Evolutionary conservation across 2,329 filamentous ascomycete species (phyloP), one percentile per base, ranked within the genome.

Genomic region (Pseudogymnoascus sp.): DNA sequence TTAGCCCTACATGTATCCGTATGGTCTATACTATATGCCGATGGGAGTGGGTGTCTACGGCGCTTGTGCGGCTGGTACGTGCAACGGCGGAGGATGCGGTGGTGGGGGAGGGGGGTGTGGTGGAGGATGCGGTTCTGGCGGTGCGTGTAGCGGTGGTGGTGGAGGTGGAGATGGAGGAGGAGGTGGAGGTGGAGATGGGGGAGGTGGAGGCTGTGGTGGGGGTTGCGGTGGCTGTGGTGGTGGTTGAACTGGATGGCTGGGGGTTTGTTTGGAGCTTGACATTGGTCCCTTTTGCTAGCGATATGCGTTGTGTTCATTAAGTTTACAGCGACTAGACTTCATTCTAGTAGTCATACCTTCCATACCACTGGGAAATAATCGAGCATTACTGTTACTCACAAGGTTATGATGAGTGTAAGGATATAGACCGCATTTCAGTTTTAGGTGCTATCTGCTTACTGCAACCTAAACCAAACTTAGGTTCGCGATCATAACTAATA

Each of bases 51-150:
- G 70, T n/a, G 64, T 61, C 10, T 63, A 65, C 19, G 68, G 68
- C 16, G 65, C 65, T 1, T 67, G 68, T 40, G 68, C 61, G 1
- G 70, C 71, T 2, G 83, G 82, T 0, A 83, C 79, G 1, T 86
- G 69, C 4, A 75, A 70, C 6, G 77, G 74, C 19, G 70, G 75
- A 35, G 79, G 76, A 62, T 74, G 73, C 61, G 72, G 74, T 31
- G 75, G 75, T 1, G 77, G 76, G 2, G 74, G 75, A 2, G 77
- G 76, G 2, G 74, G 78, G 0, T 76, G 77, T 0, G 75, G 75
- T 2, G 79, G 81, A 2, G 76, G 76, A 6, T 78, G 79, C 50
- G 77, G 80, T 38, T 74, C 75, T 4, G 73, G 73, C 10, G 70
- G 69, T 4, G 64, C 68, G 11, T 70, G 71, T n/a, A 69, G 72